Percentiles rank a stretch among this genome's conserved stretches.
phyloP scores from a whole-genome alignment of 2,329 filamentous ascomycete genomes.

The Neofusicoccum kwambonambiense region DNA sequence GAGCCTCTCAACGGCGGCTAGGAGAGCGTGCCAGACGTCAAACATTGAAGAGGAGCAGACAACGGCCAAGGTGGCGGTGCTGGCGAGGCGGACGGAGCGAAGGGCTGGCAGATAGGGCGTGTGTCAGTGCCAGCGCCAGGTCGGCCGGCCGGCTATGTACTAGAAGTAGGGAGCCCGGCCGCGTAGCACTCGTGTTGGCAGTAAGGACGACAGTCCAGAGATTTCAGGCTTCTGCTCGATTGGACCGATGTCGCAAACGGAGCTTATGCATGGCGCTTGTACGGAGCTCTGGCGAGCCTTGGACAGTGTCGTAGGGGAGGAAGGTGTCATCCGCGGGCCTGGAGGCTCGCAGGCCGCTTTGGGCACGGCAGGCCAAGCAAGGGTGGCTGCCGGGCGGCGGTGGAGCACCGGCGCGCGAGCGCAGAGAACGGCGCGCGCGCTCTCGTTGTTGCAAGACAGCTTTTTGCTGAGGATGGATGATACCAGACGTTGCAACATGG shows the following conservation, averaged over 20 bases:
- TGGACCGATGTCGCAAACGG: slow-evolving; percentile 38
- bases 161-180: neutral
- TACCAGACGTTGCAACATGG: slow-evolving; percentile 18
- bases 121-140: slow-evolving; percentile 7
- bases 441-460: slow-evolving; percentile 10
- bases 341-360: neutral
- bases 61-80: neutral
- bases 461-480: slow-evolving; percentile 11
- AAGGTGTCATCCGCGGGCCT: slow-evolving; percentile 39
- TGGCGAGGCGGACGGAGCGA: neutral
- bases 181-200: neutral
- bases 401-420: slow-evolving; percentile 4
- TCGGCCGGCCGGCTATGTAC: neutral
- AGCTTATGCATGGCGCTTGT: slow-evolving; percentile 38
- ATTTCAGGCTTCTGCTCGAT: slow-evolving; percentile 34
- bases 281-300: slow-evolving; percentile 25
- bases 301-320: slow-evolving; percentile 24
- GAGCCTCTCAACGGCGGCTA: neutral
- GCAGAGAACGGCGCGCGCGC: neutral
- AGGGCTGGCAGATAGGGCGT: slow-evolving; percentile 25
- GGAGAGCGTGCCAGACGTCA: slow-evolving; percentile 1
- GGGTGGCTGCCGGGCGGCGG: slow-evolving; percentile 8
- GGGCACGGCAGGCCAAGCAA: slow-evolving; percentile 5
- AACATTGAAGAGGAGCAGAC: neutral
- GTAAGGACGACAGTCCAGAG: slow-evolving; percentile 25